Percentiles rank a stretch among this genome's conserved stretches.
phyloP scores from a whole-genome alignment of 129 eudicot genomes.

The Sambucus nigra region DNA sequence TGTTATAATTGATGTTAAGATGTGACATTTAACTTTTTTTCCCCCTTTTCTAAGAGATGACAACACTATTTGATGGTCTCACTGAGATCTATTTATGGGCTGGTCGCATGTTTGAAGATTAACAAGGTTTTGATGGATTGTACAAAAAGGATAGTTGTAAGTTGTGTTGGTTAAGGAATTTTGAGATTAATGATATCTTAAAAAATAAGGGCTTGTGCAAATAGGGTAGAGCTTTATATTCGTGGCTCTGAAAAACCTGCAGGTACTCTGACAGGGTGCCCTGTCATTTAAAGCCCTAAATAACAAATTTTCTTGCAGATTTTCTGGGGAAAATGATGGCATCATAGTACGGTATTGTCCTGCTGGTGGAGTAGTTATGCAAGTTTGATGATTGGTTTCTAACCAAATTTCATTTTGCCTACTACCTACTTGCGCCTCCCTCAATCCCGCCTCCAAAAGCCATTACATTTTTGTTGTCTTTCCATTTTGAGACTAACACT shows the following conservation, averaged over 20 bases:
- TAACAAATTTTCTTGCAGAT: background rate
- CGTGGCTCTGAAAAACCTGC: background rate
- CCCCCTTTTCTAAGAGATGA: too few species aligned
- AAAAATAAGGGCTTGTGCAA: background rate
- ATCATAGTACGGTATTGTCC: background rate
- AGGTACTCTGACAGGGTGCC: conserved; percentile 1
- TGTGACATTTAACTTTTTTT: too few species aligned
- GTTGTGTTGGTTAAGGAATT: too few species aligned
- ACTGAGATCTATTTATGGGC: too few species aligned
- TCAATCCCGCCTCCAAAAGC: background rate
- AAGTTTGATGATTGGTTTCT: background rate
- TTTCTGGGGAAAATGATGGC: background rate
- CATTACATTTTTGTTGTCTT: background rate
- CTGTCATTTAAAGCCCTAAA: background rate
- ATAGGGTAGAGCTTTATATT: background rate
- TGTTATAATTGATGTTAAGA: too few species aligned
- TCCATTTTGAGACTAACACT: too few species aligned
- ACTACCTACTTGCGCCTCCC: background rate
- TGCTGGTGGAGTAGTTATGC: background rate
- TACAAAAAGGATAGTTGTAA: too few species aligned
- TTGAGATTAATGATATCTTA: too few species aligned
- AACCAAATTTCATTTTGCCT: background rate
- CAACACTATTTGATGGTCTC: too few species aligned
- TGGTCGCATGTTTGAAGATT: too few species aligned
- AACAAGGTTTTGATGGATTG: too few species aligned